Conservation (phyloP, 257 asterid species). For the Capsicum pubescens region DNA sequence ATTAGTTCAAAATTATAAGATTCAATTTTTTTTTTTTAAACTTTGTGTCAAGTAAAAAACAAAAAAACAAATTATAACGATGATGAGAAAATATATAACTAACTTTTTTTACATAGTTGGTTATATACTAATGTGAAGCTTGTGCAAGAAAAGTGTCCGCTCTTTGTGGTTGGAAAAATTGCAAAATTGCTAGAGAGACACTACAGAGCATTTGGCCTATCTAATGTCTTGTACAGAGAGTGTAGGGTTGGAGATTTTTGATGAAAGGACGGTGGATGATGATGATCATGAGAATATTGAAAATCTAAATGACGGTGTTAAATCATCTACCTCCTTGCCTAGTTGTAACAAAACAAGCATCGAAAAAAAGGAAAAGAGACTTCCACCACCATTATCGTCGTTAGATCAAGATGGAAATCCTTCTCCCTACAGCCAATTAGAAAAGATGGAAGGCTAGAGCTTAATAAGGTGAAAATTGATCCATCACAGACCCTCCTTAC, state of each 20-base stretch:
- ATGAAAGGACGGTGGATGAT: not conserved
- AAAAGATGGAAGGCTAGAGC: slow-evolving; percentile 6
- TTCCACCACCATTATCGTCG: not conserved
- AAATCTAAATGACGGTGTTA: not conserved
- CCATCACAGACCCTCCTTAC: not conserved
- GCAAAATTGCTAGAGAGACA: not conserved
- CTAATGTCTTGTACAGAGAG: not conserved
- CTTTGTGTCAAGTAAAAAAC: no score
- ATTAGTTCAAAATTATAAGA: no score
- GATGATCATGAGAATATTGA: not conserved
- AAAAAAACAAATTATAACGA: no score
- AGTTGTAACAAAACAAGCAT: not conserved
- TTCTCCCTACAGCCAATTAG: not conserved
- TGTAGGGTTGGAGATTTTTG: slow-evolving; percentile 4
- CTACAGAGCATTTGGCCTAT: not conserved
- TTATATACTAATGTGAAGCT: not conserved
- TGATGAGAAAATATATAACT: no score
- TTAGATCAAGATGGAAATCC: not conserved
- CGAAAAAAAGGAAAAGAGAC: not conserved
- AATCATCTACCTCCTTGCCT: not conserved
- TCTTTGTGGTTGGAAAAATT: no score
- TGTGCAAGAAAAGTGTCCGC: no score
- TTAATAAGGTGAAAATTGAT: not conserved
- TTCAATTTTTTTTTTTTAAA: no score
- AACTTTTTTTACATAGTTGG: not conserved